These are phyloP conservation scores for Pseudonitzschia multiseries DNA, from an alignment of 108 stramenopile genomes.

Conservation along the genomic window DNA sequence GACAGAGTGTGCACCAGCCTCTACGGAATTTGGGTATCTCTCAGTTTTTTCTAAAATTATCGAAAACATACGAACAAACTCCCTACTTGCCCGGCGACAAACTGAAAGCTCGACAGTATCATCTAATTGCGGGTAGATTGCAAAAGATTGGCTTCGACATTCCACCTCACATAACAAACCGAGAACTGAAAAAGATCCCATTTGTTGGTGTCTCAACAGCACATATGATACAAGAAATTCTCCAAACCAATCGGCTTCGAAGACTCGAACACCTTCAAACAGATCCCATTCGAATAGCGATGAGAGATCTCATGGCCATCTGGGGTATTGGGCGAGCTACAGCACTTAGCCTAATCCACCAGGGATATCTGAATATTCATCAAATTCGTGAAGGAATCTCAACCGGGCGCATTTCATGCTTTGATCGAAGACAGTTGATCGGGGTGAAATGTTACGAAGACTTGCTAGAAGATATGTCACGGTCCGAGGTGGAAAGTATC, in stretches of 20 bases:
- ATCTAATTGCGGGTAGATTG: constrained; percentile 38
- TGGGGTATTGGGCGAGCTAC: constrained; percentile 52
- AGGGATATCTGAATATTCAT: constrained; percentile 30
- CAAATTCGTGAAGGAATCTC: constrained; percentile 30
- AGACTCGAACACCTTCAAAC: constrained; percentile 20
- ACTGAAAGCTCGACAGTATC: constrained; percentile 39
- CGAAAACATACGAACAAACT: constrained; percentile 30
- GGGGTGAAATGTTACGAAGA: constrained; percentile 64
- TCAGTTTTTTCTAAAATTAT: constrained; percentile 29
- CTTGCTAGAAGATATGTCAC: constrained; percentile 46
- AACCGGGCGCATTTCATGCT: constrained; percentile 8
- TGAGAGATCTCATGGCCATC: constrained; percentile 45
- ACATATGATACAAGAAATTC: constrained; percentile 31
- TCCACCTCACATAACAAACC: constrained; percentile 19
- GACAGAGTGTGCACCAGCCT: not conserved
- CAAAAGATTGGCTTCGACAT: constrained; percentile 51
- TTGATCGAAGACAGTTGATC: constrained; percentile 44
- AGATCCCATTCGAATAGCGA: constrained; percentile 43
- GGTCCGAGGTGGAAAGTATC: constrained; percentile 48
- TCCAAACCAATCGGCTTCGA: constrained; percentile 21
- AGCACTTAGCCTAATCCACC: constrained; percentile 32
- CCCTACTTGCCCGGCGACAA: constrained; percentile 23
- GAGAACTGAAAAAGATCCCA: constrained; percentile 15
- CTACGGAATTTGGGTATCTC: constrained; percentile 21
- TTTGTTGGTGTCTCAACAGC: constrained; percentile 42